Base-by-base conservation (phyloP, 2,329 filamentous ascomycete genomes). In the Lizonia empirigonia region DNA sequence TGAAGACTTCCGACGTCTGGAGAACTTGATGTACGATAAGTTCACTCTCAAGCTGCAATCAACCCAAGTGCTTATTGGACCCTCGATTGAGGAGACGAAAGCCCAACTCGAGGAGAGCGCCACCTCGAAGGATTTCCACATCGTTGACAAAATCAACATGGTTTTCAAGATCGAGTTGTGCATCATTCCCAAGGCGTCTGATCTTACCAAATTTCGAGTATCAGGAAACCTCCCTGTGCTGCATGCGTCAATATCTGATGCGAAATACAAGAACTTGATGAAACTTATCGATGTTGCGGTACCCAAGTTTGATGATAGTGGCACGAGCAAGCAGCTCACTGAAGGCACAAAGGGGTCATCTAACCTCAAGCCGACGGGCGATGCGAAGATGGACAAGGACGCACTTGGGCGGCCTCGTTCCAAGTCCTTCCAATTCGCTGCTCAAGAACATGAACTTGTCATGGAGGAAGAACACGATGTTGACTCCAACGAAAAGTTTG, bases 181-280 rank as follows among this genome's bases (percentile, higher is more conserved):
- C 7, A 99, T 99, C 61, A 79, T 99, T n/a, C 94, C 94, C 0
- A 97, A 97, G 69, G 91, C 91, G 0, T 89, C 93, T 0, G 95
- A 97, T 57, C 78, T 99, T 39, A 95, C 94, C 12, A 94, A 94
- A 65, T 87, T 97, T 61, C 88, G 90, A 54, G 85, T 99, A 26
- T 95, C 91, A 1, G 94, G 94, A 2, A 91, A 95, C 63, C 80
- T 99, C 44, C 94, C 95, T 0, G 86, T 97, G 44, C 80, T 99
- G 1, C 93, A 97, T 71, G 94, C 90, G 9, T 90, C 89, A 0
- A 87, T 95, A 29, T 97, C 94, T 0, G 95, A 99, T 65, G 86
- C 86, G 29, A 99, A 99, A 71, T 99, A 99, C 78, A 99, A 97
- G 77, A 92, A 85, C 36, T 74, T 99, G 53, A 99, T 99, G 94